Percentiles rank a stretch among this genome's conserved stretches.
These are phyloP conservation scores for Dryadomyces quercivorus DNA, from an alignment of 2,329 filamentous ascomycete species.

Conservation along the genomic window DNA sequence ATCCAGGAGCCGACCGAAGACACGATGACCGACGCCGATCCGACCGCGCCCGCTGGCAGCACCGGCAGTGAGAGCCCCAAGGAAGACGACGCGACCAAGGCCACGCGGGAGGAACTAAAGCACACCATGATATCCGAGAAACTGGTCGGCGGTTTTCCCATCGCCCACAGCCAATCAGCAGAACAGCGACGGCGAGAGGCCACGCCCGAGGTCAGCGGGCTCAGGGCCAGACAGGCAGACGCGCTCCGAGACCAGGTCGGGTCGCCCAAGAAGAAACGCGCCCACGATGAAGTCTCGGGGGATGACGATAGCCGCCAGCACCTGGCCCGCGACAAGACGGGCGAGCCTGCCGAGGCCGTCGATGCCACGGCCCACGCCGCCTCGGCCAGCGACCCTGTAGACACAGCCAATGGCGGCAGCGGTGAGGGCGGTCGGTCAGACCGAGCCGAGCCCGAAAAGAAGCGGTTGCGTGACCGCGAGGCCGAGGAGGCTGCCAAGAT, in stretches of 20 bases:
- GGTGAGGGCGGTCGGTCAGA: slow-evolving; percentile 29
- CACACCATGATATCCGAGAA: slow-evolving; percentile 49
- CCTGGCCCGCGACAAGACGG: slow-evolving; percentile 27
- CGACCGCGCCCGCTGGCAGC: slow-evolving; percentile 17
- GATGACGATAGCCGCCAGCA: slow-evolving; percentile 26
- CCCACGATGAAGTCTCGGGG: slow-evolving; percentile 41
- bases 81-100: slow-evolving; percentile 52
- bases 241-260: slow-evolving; percentile 36
- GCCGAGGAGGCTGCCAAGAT: slow-evolving; percentile 21
- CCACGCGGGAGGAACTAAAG: slow-evolving; percentile 51
- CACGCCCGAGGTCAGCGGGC: slow-evolving; percentile 4
- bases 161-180: too few relatives aligned
- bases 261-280: slow-evolving; percentile 56
- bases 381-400: not conserved
- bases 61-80: slow-evolving; percentile 15
- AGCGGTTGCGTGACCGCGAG: slow-evolving; percentile 42
- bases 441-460: slow-evolving; percentile 52
- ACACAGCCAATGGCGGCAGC: not conserved
- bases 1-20: not conserved
- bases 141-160: too few relatives aligned
- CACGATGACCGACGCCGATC: slow-evolving; percentile 4
- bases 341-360: slow-evolving; percentile 22
- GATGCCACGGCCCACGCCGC: not conserved
- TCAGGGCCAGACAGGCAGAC: slow-evolving; percentile 13
- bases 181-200: slow-evolving; percentile 7